Percentiles rank a stretch among this genome's conserved stretches.
These are phyloP conservation scores for Acacia concinna DNA, from an alignment of 331 rosid species.

Conservation along the genomic window DNA sequence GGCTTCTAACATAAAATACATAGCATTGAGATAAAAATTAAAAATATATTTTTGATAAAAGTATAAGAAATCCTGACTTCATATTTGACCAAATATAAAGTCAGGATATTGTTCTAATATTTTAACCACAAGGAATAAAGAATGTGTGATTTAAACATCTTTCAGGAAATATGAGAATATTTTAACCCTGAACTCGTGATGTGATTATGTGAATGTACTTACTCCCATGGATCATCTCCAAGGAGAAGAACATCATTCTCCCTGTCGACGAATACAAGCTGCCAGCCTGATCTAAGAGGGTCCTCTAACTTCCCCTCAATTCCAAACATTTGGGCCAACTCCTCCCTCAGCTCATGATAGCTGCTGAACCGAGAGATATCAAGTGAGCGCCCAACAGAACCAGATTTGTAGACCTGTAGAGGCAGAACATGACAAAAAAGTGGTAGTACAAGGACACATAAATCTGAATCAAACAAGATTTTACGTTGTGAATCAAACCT, in stretches of 20 bases:
- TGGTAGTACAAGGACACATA: not conserved
- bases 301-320: conserved; percentile 91
- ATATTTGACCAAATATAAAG: no score
- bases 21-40: no score
- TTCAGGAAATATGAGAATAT: not conserved
- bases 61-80: no score
- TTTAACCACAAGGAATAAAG: not conserved
- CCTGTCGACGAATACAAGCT: conserved; percentile 99
- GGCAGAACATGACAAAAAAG: conserved; percentile 29
- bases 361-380: conserved; percentile 92
- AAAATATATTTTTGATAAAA: no score
- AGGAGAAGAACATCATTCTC: conserved; percentile 95
- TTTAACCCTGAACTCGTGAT: not conserved
- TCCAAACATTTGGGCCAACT: conserved; percentile 86
- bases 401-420: conserved; percentile 77
- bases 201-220: conserved; percentile 47
- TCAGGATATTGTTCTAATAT: not conserved
- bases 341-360: conserved; percentile 91
- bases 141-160: not conserved
- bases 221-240: conserved; percentile 99
- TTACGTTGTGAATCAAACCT: conserved; percentile 53
- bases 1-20: not conserved
- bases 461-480: not conserved
- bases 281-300: conserved; percentile 99
- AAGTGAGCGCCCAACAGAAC: conserved; percentile 87